phyloP scores from a whole-genome alignment of 2,329 filamentous ascomycete species.

The Lanzia echinophila region DNA sequence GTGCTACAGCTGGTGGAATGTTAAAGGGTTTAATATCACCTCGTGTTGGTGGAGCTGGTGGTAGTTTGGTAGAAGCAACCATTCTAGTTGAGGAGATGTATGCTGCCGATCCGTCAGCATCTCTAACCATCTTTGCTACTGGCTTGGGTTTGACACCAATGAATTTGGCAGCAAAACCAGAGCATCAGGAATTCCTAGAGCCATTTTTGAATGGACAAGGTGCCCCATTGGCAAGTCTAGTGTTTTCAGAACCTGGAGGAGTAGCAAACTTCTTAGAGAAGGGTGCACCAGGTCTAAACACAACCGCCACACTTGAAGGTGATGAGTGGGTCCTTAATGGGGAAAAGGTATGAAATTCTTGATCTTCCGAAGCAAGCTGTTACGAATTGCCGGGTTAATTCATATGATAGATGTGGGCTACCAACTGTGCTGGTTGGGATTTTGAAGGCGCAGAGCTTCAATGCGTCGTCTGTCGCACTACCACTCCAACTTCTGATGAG shows the following conservation, averaged over 20 bases:
- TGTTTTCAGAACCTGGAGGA: slow-evolving; percentile 46
- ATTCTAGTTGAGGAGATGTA: slow-evolving; percentile 49
- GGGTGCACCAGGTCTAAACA: slow-evolving; percentile 42
- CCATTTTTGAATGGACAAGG: slow-evolving; percentile 41
- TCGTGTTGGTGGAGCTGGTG: slow-evolving; percentile 39
- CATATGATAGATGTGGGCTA: slow-evolving; percentile 42
- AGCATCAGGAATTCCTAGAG: slow-evolving; percentile 37
- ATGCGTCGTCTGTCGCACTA: slow-evolving; percentile 43
- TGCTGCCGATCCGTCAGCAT: slow-evolving; percentile 41
- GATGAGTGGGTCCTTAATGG: slow-evolving; percentile 46
- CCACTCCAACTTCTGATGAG: slow-evolving; percentile 17
- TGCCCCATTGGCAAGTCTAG: slow-evolving; percentile 43
- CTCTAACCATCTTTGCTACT: slow-evolving; percentile 45
- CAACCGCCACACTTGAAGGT: slow-evolving; percentile 42
- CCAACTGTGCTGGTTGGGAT: slow-evolving; percentile 49
- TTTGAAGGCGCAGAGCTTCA: slow-evolving; percentile 43
- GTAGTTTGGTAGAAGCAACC: slow-evolving; percentile 40
- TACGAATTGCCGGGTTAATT: neutral
- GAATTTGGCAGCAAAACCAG: slow-evolving; percentile 37
- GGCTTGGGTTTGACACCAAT: slow-evolving; percentile 47
- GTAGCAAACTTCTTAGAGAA: slow-evolving; percentile 45
- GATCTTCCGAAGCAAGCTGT: neutral
- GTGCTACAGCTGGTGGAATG: slow-evolving; percentile 38
- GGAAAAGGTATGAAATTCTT: slow-evolving; percentile 38
- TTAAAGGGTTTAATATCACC: slow-evolving; percentile 42